Conservation (phyloP, 108 stramenopile genomes). For the Pseudonitzschia multiseries region DNA sequence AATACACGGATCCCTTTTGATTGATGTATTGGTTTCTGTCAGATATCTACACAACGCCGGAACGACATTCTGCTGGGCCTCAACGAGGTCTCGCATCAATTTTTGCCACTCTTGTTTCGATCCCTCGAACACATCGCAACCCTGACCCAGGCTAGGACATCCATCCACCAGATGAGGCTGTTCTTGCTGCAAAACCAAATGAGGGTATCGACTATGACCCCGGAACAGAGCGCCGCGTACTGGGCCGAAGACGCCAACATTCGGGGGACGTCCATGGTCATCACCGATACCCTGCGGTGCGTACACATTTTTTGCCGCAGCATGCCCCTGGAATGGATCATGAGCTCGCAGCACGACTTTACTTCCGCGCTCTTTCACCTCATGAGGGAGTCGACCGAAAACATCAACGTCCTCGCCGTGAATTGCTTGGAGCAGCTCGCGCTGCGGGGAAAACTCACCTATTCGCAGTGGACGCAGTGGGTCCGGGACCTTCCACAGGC, state of each 20-base stretch:
- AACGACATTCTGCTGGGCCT: slow-evolving; percentile 87
- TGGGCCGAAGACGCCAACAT: slow-evolving; percentile 46
- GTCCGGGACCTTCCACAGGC: slow-evolving; percentile 67
- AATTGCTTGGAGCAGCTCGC: slow-evolving; percentile 74
- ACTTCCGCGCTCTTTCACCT: slow-evolving; percentile 72
- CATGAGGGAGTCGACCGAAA: slow-evolving; percentile 62
- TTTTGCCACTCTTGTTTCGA: slow-evolving; percentile 69
- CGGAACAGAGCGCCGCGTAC: slow-evolving; percentile 62
- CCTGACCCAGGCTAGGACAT: slow-evolving; percentile 52
- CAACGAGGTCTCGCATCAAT: slow-evolving; percentile 73
- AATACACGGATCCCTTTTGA: no score
- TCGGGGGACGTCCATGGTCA: slow-evolving; percentile 39
- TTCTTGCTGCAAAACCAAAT: slow-evolving; percentile 63
- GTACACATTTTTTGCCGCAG: slow-evolving; percentile 78
- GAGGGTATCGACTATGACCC: slow-evolving; percentile 63
- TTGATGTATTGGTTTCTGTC: no score
- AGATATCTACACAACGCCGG: slow-evolving; percentile 79
- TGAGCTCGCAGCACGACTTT: slow-evolving; percentile 55
- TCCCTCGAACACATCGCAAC: slow-evolving; percentile 63
- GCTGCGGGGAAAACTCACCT: slow-evolving; percentile 68
- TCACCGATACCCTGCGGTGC: slow-evolving; percentile 66
- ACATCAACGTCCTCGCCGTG: slow-evolving; percentile 62
- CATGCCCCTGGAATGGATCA: slow-evolving; percentile 86
- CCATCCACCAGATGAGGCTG: slow-evolving; percentile 61
- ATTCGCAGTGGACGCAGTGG: slow-evolving; percentile 65